Base-by-base conservation (phyloP, 768 basidiomycete genomes). In the Boletus subcaerulescens region DNA sequence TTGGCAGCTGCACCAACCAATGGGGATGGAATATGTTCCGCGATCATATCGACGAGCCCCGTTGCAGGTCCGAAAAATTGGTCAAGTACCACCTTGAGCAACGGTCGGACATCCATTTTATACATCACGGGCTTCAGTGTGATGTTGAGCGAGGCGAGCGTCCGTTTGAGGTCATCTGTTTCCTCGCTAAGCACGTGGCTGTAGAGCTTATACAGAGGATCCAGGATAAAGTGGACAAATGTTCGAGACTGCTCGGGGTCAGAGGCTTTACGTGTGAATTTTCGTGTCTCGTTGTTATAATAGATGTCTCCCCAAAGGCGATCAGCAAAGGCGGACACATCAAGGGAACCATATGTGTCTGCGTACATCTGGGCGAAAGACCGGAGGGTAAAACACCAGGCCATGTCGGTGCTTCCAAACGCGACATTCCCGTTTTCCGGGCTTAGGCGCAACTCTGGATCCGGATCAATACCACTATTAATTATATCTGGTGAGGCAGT, bases 261-360 rank as follows among this genome's bases (percentile, higher is more conserved):
- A 6, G 81, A 74, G 40, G 84, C 84, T 69, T 93, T 94, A 46
- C 93, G 85, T 3, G 86, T 87, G 71, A 99, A 99, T 69, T 94
- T 94, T 55, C 93, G 85, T 17, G 82, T 83, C 55, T 91, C 85
- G 41, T 77, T 67, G 72, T 94, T 85, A 73, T 91, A 98, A 76
- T 93, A 99, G 65, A 98, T 93, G 73, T 98, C 95, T 15, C 97
- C 97, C 97, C 97, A 99, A 14, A 99, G 82, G 35, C 97, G 84
- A 59, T 83, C 84, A 17, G 95, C 93, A 60, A 99, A 96, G 10
- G 86, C 81, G 33, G 80, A 71, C n/a, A 93, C 83, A 65, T 98
- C 90, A 48, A 98, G 74, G 11, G 84, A 77, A 26, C 94, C 92
- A 66, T 87, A 98, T 2, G 92, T 89, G 64, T 97, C 89, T 7